Evolutionary conservation across 331 rosid genomes (phyloP), one percentile per base, ranked within the genome.

Genomic region (Quercus tomentella): DNA sequence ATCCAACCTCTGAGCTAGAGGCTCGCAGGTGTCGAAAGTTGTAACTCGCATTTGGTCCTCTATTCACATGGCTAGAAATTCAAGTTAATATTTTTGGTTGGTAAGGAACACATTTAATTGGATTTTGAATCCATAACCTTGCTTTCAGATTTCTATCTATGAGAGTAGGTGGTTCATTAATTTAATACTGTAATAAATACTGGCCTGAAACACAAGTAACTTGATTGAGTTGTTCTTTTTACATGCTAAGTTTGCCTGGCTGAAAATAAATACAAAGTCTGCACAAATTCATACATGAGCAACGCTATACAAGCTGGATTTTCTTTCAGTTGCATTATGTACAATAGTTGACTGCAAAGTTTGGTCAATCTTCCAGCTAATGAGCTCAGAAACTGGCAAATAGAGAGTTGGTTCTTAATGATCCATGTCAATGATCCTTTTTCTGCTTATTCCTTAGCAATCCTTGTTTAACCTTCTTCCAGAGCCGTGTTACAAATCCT

Each of bases 391-490:
- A 41, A 41, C 49, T 9, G 49, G 49, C 49, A 41, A 41, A 41
- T 41, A 9, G 12, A 41, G 14, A 41, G 49, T 41, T 41, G 49
- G 49, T 41, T 41, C 49, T 2, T 41, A 9, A 41, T 41, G 49
- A 41, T 41, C 49, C 49, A 41, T 41, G 52, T 20, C 4, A 33
- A 8, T 45, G 26, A 7, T 33, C 16, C 72, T 67, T 67, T 41
- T 76, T 61, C 56, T 82, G 77, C 74, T 76, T 75, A 20, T 79
- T 84, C 74, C 86, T 81, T 1, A 75, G n/a, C 70, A 88, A 81
- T 21, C 89, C 83, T 35, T 22, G 86, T 77, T 89, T 93, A 33
- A 93, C 88, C 80, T 81, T 89, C 79, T 85, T 80, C 97, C 97
- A 93, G 63, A 92, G 56, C 55, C 86, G 77, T 10, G 89, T 51